Percentiles rank a stretch among this genome's conserved stretches.
These are phyloP conservation scores for Laguncularia racemosa DNA, from an alignment of 345 rosid genomes.

Conservation along the genomic window DNA sequence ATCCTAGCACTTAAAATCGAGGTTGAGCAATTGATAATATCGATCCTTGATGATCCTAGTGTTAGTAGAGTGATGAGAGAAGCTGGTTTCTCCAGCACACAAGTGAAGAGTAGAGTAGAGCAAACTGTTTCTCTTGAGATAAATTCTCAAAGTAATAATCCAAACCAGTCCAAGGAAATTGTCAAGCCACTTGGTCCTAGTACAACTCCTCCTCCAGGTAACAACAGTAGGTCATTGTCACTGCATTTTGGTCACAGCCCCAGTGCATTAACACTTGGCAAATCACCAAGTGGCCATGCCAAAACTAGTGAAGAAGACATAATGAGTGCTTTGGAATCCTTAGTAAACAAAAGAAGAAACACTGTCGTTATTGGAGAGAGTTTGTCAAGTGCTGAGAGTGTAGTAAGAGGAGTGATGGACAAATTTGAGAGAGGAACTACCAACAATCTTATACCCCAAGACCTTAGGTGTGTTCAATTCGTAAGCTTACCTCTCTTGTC, in stretches of 20 bases:
- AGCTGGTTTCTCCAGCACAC: conserved; percentile 72
- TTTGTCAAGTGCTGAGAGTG: conserved; percentile 28
- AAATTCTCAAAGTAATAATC: conserved; percentile 19
- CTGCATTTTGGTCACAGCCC: conserved; percentile 21
- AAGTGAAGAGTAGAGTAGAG: conserved; percentile 51
- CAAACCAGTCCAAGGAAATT: conserved; percentile 11
- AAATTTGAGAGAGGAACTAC: conserved; percentile 38
- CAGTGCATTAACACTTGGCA: conserved; percentile 8
- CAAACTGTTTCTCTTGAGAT: conserved; percentile 50
- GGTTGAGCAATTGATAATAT: conserved; percentile 49
- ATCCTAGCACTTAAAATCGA: conserved; percentile 65
- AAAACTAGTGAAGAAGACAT: conserved; percentile 27
- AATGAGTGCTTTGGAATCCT: conserved; percentile 28
- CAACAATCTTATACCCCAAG: conserved; percentile 19
- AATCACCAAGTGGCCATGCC: conserved; percentile 15
- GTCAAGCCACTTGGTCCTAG: not conserved
- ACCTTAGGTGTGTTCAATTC: conserved; percentile 35
- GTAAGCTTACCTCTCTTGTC: conserved; percentile 47
- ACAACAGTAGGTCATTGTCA: conserved; percentile 8
- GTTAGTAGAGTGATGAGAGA: conserved; percentile 80
- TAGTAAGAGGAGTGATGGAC: conserved; percentile 41
- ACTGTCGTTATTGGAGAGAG: conserved; percentile 44
- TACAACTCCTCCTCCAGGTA: not conserved
- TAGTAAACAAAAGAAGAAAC: conserved; percentile 38
- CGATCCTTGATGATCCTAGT: conserved; percentile 73